phyloP scores from a whole-genome alignment of 805 yeast species.

The Saccharomycopsis malanga region DNA sequence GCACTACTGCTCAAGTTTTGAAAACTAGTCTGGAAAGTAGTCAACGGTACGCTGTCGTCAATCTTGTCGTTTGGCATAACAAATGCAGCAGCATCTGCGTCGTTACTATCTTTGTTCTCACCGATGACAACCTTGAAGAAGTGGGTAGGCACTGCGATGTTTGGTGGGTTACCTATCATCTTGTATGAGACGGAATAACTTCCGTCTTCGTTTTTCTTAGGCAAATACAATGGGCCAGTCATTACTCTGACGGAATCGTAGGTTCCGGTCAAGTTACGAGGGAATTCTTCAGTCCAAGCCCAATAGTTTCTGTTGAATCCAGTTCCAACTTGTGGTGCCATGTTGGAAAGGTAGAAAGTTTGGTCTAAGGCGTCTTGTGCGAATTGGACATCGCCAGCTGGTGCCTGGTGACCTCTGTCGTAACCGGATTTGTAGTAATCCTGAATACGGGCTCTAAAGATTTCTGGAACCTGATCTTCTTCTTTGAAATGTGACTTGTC shows the following conservation, averaged over 20 bases:
- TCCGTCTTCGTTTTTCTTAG: conserved; percentile 51
- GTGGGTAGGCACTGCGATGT: conserved; percentile 25
- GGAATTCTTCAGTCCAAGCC: conserved; percentile 79
- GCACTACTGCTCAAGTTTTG: conserved; percentile 8
- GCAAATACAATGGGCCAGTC: conserved; percentile 75
- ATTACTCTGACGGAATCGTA: conserved; percentile 62
- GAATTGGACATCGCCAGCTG: conserved; percentile 59
- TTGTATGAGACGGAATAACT: conserved; percentile 53
- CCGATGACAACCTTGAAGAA: conserved; percentile 20
- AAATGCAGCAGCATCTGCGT: conserved; percentile 20
- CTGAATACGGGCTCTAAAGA: conserved; percentile 33
- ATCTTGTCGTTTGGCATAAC: conserved; percentile 17
- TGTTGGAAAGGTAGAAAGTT: conserved; percentile 51
- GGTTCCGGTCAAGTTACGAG: conserved; percentile 51
- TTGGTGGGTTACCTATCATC: conserved; percentile 77
- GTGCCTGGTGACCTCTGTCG: conserved; percentile 60
- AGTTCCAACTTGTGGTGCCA: conserved; percentile 61
- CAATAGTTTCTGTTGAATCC: conserved; percentile 55
- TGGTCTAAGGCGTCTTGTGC: conserved; percentile 54
- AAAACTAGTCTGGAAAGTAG: conserved; percentile 9
- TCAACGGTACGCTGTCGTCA: conserved; percentile 12
- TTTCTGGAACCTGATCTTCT: conserved; percentile 12
- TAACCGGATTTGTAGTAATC: conserved; percentile 57
- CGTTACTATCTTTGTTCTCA: conserved; percentile 9
- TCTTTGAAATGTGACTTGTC: conserved; percentile 15